A percentile compares a stretch with the other conserved stretches of the same genome.
Evolutionary conservation across 2,329 filamentous ascomycete genomes (phyloP).

Genomic region (Cercospora citrullina): DNA sequence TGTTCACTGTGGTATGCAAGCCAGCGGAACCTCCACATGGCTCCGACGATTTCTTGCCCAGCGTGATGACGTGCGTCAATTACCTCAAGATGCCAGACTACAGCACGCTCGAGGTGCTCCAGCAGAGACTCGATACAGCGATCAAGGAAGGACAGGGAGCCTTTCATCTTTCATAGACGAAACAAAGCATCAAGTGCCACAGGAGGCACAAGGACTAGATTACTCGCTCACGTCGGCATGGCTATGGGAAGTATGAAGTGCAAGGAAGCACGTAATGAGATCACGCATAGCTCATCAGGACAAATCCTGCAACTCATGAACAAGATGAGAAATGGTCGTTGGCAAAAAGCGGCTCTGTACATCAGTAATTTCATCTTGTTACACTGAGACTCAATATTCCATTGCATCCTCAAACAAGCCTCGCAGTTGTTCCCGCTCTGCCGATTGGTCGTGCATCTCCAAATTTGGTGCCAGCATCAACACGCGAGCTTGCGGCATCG

Average conservation of each 20-base stretch:
- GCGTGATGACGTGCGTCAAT: conserved; percentile 99
- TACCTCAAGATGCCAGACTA: conserved; percentile 98
- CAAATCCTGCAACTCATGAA: conserved; percentile 7
- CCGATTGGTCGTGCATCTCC: conserved; percentile 48
- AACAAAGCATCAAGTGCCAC: conserved; percentile 3
- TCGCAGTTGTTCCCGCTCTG: conserved; percentile 52
- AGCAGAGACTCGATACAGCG: conserved; percentile 75
- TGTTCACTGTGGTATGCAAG: conserved; percentile 99
- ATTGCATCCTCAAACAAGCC: conserved; percentile 52
- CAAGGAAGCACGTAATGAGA: conserved; percentile 5
- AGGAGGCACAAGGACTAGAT: not conserved
- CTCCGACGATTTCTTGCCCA: conserved; percentile 97
- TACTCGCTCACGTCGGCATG: conserved; percentile 9
- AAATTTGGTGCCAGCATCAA: conserved; percentile 87
- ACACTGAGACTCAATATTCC: conserved; percentile 38
- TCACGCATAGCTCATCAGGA: conserved; percentile 14
- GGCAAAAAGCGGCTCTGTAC: not conserved
- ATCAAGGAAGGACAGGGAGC: conserved; percentile 96
- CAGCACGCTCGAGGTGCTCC: conserved; percentile 73
- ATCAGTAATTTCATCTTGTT: not conserved
- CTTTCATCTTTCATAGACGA: conserved; percentile 69
- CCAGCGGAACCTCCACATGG: conserved; percentile 92
- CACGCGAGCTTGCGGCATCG: conserved; percentile 86
- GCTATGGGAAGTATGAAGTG: conserved; percentile 2
- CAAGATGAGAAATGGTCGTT: conserved; percentile 10